Conservation (phyloP, 495 filamentous ascomycete species). For the Beverwykella pulmonaria region DNA sequence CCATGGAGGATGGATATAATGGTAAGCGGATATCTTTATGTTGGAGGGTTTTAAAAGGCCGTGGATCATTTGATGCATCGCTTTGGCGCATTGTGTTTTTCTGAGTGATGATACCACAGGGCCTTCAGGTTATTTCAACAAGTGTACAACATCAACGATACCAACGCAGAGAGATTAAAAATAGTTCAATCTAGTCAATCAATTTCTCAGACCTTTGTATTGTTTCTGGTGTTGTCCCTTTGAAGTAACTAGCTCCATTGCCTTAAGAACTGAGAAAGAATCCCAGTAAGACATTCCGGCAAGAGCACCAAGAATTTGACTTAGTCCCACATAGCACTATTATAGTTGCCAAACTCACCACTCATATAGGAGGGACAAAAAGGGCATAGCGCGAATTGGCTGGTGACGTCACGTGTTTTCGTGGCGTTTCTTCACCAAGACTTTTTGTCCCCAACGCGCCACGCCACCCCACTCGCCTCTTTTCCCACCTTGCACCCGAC, state of each 20-base stretch:
- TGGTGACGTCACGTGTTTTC: not conserved
- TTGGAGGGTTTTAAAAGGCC: not conserved
- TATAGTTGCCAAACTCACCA: no score
- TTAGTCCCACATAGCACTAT: no score
- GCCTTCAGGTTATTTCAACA: not conserved
- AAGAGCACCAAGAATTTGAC: no score
- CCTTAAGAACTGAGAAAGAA: no score
- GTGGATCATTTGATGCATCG: not conserved
- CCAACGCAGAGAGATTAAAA: not conserved
- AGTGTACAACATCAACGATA: not conserved
- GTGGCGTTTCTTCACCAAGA: not conserved
- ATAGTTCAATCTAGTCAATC: not conserved
- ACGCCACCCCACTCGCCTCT: no score
- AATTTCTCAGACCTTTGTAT: not conserved
- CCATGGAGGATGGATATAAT: not conserved
- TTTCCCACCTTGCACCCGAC: no score
- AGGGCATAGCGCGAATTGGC: no score
- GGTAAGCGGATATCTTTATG: not conserved
- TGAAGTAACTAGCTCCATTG: no score
- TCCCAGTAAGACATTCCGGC: no score
- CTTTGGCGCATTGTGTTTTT: not conserved
- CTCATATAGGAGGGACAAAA: no score
- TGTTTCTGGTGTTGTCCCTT: no score
- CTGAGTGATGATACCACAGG: not conserved
- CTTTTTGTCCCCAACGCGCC: not conserved